Evolutionary conservation across 225 moss, liverwort and hornwort genomes (phyloP), one percentile per base, ranked within the genome.

Genomic region (Thuidium tamariscinum): DNA sequence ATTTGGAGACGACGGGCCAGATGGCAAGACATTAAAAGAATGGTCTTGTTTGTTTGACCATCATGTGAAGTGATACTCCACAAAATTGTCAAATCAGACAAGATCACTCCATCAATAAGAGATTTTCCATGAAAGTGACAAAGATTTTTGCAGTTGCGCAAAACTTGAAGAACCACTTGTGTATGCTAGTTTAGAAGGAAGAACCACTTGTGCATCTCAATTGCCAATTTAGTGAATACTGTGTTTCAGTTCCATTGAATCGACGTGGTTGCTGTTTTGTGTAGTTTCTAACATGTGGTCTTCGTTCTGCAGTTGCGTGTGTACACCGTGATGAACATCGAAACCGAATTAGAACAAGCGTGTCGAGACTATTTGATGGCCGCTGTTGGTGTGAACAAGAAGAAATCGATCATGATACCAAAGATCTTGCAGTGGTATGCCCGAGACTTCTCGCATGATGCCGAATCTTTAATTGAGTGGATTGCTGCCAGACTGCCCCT

Each of bases 341-440:
- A 91, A 74, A 55, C 87, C 10, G 95, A 98, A 86, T 79, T 98
- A 78, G 93, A 96, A 56, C 86, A 89, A 77, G 94, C 98, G 41
- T 98, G 98, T 85, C 92, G 90, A 86, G 95, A 95, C 81, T 98
- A 89, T 82, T 80, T 98, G 70, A 89, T 94, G 87, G 98, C 98
- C 51, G 89, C 95, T 10, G 89, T 96, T 18, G 93, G 94, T 55
- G 93, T 96, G 82, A 96, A 86, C 86, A 88, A 86, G 88, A 93
- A 93, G 75, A 93, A 92, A 39, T 88, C 92, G 27, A 91, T 96
- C 44, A 87, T 94, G 61, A 89, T 98, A 55, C 98, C 98, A 25
- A 96, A 98, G 89, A 92, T 96, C 29, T 86, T 96, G 52, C 96
- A 98, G 75, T 98, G 96, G 98, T 98, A 96, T 83, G 98, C 95